Conservation (phyloP, 1,139 yeast genomes). For the Sugiyamaella sp. region DNA sequence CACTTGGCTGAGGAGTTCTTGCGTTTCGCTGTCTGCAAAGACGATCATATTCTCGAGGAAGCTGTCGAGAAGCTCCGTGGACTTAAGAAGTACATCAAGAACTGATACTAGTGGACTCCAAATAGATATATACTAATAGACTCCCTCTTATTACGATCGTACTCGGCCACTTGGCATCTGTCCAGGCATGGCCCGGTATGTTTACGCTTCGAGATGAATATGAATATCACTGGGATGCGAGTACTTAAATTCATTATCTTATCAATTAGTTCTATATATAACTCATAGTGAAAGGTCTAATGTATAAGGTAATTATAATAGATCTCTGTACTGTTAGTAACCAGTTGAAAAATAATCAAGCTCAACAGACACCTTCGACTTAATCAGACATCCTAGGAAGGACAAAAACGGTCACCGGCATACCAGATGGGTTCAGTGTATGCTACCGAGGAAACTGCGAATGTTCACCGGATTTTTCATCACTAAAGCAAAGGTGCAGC, state of each 20-base stretch:
- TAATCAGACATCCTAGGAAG: slow-evolving; percentile 83
- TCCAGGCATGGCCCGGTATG: no score
- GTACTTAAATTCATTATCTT: no score
- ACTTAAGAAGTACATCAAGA: slow-evolving; percentile 60
- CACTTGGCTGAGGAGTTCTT: slow-evolving; percentile 79
- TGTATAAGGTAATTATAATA: no score
- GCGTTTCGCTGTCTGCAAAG: slow-evolving; percentile 96
- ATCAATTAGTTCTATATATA: no score
- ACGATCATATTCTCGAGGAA: slow-evolving; percentile 72
- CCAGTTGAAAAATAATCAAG: no score
- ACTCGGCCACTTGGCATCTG: background rate
- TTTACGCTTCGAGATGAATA: no score
- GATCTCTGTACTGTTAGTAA: background rate
- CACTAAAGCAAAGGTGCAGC: slow-evolving; percentile 47
- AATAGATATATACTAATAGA: slow-evolving; percentile 27
- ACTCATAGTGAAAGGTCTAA: background rate
- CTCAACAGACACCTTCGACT: no score
- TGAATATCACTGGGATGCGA: no score
- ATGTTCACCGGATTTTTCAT: slow-evolving; percentile 78
- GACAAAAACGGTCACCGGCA: slow-evolving; percentile 74
- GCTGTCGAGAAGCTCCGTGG: slow-evolving; percentile 76
- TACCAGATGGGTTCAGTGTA: slow-evolving; percentile 80
- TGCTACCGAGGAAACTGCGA: slow-evolving; percentile 95
- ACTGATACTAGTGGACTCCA: background rate
- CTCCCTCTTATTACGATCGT: background rate